Percentiles rank a stretch among this genome's conserved stretches.
Evolutionary conservation across 2,329 filamentous ascomycete species (phyloP).

Genomic region (Monosporascus sp.): DNA sequence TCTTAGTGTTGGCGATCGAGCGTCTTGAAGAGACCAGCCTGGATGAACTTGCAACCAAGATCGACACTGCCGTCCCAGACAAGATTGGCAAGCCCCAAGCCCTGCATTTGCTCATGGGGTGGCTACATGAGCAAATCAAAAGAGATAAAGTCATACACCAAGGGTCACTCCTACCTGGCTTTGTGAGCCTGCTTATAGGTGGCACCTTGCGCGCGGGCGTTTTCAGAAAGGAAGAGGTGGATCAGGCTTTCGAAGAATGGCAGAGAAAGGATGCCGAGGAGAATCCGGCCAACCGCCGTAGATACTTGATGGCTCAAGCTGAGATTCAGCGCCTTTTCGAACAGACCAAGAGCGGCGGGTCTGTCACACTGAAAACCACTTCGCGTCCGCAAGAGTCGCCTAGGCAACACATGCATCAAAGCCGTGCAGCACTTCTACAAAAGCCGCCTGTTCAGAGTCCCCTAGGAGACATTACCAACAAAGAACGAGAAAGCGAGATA

Average conservation of each 20-base stretch:
- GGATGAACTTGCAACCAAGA: constrained; percentile 9
- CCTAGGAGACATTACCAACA: not conserved
- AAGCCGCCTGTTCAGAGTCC: not conserved
- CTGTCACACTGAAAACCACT: not conserved
- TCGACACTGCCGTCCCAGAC: constrained; percentile 2
- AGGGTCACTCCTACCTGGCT: constrained; percentile 11
- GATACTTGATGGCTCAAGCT: constrained; percentile 19
- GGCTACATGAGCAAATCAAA: constrained; percentile 22
- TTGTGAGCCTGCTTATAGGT: constrained; percentile 15
- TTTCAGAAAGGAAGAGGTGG: constrained; percentile 12
- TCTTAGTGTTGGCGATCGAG: constrained; percentile 3
- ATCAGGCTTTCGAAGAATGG: constrained; percentile 17
- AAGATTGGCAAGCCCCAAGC: constrained; percentile 6
- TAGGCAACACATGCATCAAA: not conserved
- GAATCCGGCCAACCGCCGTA: constrained; percentile 18
- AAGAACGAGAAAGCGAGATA: not conserved
- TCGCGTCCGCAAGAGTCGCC: not conserved
- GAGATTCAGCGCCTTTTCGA: constrained; percentile 16
- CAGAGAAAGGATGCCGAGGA: constrained; percentile 13
- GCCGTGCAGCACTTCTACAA: constrained; percentile 1
- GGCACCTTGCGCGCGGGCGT: constrained; percentile 3
- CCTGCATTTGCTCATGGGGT: constrained; percentile 17
- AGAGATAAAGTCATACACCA: constrained; percentile 14
- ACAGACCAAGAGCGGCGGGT: not conserved
- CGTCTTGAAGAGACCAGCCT: constrained; percentile 9